phyloP scores from a whole-genome alignment of 805 yeast genomes.

The Cyberlindnera lachancei region DNA sequence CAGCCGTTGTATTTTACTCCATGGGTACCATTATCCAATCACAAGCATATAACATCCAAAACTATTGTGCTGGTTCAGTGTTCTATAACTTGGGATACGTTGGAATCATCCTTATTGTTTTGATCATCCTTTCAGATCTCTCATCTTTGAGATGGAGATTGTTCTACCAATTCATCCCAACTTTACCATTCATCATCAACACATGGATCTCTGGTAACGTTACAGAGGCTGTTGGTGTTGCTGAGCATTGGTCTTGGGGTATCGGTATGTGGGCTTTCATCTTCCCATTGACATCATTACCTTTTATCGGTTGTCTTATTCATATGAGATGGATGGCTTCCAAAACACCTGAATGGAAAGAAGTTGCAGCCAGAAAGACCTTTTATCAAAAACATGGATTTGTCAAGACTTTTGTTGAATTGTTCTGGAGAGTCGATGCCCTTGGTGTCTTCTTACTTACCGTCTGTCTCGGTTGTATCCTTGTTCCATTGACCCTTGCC shows the following conservation, averaged over 20 bases:
- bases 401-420: slow-evolving; percentile 24
- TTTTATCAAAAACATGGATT: slow-evolving; percentile 31
- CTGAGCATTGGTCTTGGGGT: slow-evolving; percentile 57
- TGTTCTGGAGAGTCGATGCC: slow-evolving; percentile 61
- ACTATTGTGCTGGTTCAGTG: slow-evolving; percentile 61
- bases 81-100: slow-evolving; percentile 49
- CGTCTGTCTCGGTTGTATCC: slow-evolving; percentile 52
- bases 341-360: slow-evolving; percentile 43
- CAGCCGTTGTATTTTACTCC: slow-evolving; percentile 46
- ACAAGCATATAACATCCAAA: slow-evolving; percentile 47
- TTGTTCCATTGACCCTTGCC: slow-evolving; percentile 70
- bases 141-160: slow-evolving; percentile 69
- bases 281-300: slow-evolving; percentile 59
- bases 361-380: slow-evolving; percentile 32
- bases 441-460: slow-evolving; percentile 52
- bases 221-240: slow-evolving; percentile 28
- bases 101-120: slow-evolving; percentile 50
- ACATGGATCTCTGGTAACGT: slow-evolving; percentile 72
- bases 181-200: slow-evolving; percentile 67
- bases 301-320: slow-evolving; percentile 42
- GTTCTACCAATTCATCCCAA: slow-evolving; percentile 54
- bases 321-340: slow-evolving; percentile 52
- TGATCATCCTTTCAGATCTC: slow-evolving; percentile 57
- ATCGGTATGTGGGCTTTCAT: slow-evolving; percentile 78
- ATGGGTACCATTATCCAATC: slow-evolving; percentile 61